A percentile compares a stretch with the other conserved stretches of the same genome.
These are phyloP conservation scores for Alternaria longipes DNA, from an alignment of 2,329 filamentous ascomycete genomes.

Conservation along the genomic window DNA sequence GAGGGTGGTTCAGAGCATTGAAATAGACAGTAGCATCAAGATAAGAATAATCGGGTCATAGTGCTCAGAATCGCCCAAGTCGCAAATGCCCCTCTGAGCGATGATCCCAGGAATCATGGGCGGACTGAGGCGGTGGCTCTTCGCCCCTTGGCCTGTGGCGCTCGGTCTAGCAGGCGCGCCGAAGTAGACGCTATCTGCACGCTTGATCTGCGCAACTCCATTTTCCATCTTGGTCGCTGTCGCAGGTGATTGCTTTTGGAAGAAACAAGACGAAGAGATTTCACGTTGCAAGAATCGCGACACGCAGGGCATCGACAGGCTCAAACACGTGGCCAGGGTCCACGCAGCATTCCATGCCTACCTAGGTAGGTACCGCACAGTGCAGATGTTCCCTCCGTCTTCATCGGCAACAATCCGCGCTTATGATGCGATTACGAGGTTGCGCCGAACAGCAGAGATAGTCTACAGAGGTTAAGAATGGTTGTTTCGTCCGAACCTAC, in stretches of 20 bases:
- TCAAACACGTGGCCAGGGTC: not conserved
- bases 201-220: not conserved
- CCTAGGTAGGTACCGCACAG: not conserved
- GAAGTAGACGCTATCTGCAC: not conserved
- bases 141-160: constrained; percentile 22
- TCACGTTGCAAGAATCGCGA: not conserved
- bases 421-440: not conserved
- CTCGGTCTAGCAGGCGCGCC: constrained; percentile 20
- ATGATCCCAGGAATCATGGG: not conserved
- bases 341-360: not conserved
- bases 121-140: constrained; percentile 14
- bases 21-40: not conserved
- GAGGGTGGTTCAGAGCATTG: not conserved
- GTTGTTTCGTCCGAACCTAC: too few relatives aligned
- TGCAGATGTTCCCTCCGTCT: not conserved
- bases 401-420: not conserved
- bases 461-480: not conserved
- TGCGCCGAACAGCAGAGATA: not conserved
- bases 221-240: not conserved
- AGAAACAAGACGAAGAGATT: not conserved
- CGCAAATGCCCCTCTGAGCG: constrained; percentile 15
- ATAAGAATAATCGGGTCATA: constrained; percentile 3
- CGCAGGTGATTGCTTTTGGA: constrained; percentile 2
- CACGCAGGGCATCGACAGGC: constrained; percentile 4
- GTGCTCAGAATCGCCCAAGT: constrained; percentile 3